phyloP scores from a whole-genome alignment of 129 eudicot genomes.

The Oenanthe sinensis region DNA sequence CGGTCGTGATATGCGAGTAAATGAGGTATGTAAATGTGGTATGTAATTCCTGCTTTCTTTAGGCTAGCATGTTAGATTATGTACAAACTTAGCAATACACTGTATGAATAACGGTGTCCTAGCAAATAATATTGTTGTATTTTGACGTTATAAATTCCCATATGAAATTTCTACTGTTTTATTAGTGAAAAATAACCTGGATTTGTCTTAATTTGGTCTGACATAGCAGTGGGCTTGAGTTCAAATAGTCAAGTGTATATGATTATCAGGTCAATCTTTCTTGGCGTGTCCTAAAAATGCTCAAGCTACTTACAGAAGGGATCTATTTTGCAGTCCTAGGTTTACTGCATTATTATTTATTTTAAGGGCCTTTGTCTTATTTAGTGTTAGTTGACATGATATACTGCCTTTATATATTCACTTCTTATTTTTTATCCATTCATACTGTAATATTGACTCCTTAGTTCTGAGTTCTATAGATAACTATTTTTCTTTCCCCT shows the following conservation, averaged over 20 bases:
- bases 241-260: neutral
- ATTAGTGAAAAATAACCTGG: no score
- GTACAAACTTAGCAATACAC: no score
- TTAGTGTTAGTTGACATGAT: neutral
- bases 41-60: neutral
- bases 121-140: neutral
- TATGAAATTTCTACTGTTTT: no score
- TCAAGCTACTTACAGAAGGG: neutral
- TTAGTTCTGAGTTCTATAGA: neutral
- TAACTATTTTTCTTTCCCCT: constrained; percentile 6
- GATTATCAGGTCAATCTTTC: neutral
- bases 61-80: neutral
- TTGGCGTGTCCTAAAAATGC: neutral
- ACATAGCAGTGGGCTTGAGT: neutral
- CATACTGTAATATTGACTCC: neutral
- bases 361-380: neutral
- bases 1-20: constrained; percentile 89
- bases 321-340: neutral
- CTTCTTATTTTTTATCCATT: neutral
- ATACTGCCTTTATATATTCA: neutral
- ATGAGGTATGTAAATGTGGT: constrained; percentile 93
- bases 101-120: neutral
- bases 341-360: neutral
- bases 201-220: neutral
- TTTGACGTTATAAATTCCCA: no score